A percentile compares a stretch with the other conserved stretches of the same genome.
Evolutionary conservation across 2,329 filamentous ascomycete genomes (phyloP).

Genomic region (Colletotrichum higginsianum): DNA sequence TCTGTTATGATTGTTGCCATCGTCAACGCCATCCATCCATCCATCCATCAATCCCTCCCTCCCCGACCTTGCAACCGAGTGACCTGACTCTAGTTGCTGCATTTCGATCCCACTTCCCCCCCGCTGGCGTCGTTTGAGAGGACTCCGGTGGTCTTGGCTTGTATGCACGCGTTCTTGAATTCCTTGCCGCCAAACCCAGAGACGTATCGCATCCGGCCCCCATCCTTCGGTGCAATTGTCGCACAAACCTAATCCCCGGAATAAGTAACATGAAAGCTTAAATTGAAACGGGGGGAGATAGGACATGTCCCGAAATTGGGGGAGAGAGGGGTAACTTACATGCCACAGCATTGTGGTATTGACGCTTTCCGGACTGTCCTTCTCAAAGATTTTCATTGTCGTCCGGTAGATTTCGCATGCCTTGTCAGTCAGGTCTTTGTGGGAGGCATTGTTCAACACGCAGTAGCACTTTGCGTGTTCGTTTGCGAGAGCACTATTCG

Average conservation of each 20-base stretch:
- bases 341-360: conserved; percentile 11
- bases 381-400: conserved; percentile 7
- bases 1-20: not conserved
- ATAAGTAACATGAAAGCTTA: not conserved
- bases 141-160: conserved; percentile 1
- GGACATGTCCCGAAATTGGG: no score
- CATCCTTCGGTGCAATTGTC: not conserved
- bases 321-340: conserved; percentile 4
- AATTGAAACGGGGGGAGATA: no score
- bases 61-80: not conserved
- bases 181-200: conserved; percentile 26
- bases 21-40: not conserved
- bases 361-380: not conserved
- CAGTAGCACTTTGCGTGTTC: conserved; percentile 22
- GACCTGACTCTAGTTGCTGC: not conserved
- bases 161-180: conserved; percentile 2
- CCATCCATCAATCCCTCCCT: no score
- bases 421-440: conserved; percentile 10
- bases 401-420: conserved; percentile 24
- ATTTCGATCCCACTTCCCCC: not conserved
- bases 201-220: conserved; percentile 9
- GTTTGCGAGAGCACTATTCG: conserved; percentile 10
- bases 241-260: not conserved
- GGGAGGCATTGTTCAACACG: not conserved
- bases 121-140: not conserved